Evolutionary conservation across 2,329 filamentous ascomycete species (phyloP).

Genomic region (Tolypocladium pustulatum): DNA sequence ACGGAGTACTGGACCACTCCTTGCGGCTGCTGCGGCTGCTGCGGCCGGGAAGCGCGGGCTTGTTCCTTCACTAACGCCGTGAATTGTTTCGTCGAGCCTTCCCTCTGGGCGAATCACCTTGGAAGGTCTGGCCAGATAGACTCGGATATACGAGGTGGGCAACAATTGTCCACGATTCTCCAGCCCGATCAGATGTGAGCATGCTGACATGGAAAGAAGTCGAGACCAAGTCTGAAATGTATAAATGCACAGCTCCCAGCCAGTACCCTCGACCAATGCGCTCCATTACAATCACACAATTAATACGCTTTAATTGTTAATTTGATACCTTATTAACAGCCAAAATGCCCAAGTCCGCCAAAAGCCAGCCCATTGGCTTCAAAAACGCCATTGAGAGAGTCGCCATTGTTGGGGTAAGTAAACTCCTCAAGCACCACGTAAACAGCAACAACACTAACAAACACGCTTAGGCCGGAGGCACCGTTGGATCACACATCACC

Average conservation of each 20-base stretch:
- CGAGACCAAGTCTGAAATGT: neutral
- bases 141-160: neutral
- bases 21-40: neutral
- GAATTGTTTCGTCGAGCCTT: neutral
- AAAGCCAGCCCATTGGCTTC: slow-evolving; percentile 10
- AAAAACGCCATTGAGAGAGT: slow-evolving; percentile 26
- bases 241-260: neutral
- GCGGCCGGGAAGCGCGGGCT: neutral
- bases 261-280: neutral
- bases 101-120: neutral
- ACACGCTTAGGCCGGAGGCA: slow-evolving; percentile 27
- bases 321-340: neutral
- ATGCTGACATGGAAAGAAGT: neutral
- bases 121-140: neutral
- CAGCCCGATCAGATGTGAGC: no score
- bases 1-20: no score
- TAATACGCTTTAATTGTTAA: no score
- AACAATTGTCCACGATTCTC: neutral
- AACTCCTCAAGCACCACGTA: neutral
- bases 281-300: neutral
- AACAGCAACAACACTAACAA: neutral
- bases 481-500: slow-evolving; percentile 25
- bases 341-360: slow-evolving; percentile 9
- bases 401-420: slow-evolving; percentile 31
- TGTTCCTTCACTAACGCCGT: neutral